These are phyloP conservation scores for Persicaria maculosa DNA, from an alignment of 148 eudicot genomes.

Conservation along the genomic window DNA sequence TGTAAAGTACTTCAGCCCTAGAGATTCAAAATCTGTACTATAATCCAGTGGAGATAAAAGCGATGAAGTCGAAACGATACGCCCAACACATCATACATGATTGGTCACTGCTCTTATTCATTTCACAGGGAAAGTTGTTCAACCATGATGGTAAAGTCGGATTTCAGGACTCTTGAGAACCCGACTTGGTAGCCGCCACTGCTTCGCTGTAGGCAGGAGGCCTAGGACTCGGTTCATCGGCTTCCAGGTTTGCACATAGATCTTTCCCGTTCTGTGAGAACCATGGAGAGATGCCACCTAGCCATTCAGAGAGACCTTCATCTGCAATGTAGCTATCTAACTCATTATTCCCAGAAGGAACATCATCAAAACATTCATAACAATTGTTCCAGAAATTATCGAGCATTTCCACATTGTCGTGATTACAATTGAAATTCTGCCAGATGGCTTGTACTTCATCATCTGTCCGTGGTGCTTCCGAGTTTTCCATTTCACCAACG, in stretches of 20 bases:
- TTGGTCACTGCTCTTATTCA: neutral
- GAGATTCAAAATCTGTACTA: too few relatives aligned
- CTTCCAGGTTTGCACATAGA: neutral
- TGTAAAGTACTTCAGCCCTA: too few relatives aligned
- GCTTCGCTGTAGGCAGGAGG: neutral
- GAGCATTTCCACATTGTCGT: neutral
- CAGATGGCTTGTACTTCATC: neutral
- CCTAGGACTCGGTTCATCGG: neutral
- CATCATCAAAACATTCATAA: neutral
- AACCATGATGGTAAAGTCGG: neutral
- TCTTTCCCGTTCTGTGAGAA: neutral
- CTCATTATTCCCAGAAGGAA: neutral
- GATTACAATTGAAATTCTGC: neutral
- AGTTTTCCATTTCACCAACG: neutral
- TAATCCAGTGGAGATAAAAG: too few relatives aligned
- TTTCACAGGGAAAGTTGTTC: neutral
- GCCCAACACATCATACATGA: neutral
- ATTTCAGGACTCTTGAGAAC: neutral
- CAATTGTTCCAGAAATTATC: neutral
- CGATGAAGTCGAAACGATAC: too few relatives aligned
- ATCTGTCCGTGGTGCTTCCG: neutral
- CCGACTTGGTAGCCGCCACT: neutral
- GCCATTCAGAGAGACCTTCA: neutral
- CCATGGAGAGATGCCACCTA: neutral
- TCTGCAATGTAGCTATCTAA: constrained; percentile 1